phyloP scores from a whole-genome alignment of 106 monocot genomes.

The Ottelia alismoides region DNA sequence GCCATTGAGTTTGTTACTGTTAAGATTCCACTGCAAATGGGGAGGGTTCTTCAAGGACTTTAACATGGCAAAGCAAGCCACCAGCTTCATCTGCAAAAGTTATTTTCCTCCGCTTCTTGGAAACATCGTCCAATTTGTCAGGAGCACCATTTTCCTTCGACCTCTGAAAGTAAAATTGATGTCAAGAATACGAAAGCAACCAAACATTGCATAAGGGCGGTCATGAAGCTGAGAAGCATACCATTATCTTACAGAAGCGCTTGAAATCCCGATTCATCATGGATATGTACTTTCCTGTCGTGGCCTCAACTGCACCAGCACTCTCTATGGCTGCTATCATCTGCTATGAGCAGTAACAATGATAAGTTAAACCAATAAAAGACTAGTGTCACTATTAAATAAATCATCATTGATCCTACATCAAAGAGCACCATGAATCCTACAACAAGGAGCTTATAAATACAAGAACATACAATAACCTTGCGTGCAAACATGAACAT shows the following conservation, averaged over 20 bases:
- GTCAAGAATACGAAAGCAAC: background rate
- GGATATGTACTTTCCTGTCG: conserved; percentile 3
- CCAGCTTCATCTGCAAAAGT: conserved; percentile 95
- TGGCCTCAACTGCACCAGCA: conserved; percentile 13
- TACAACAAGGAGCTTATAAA: too few species aligned
- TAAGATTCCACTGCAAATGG: too few species aligned
- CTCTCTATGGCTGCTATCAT: conserved; percentile 13
- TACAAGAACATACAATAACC: too few species aligned
- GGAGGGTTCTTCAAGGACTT: conserved; percentile 31
- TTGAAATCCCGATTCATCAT: conserved; percentile 69
- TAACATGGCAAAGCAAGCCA: conserved; percentile 64
- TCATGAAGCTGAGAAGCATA: too few species aligned
- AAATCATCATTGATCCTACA: too few species aligned
- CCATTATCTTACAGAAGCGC: conserved; percentile 97
- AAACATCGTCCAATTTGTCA: conserved; percentile 7
- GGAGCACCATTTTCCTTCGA: conserved; percentile 26
- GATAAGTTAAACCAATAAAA: too few species aligned
- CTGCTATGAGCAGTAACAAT: conserved; percentile 2
- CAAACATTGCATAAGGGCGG: too few species aligned
- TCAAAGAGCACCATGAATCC: too few species aligned
- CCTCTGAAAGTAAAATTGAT: conserved; percentile 24
- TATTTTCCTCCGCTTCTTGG: conserved; percentile 53
- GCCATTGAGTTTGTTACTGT: too few species aligned
- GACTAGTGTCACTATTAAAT: too few species aligned
- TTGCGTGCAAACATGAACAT: too few species aligned